A percentile compares a stretch with the other conserved stretches of the same genome.
Conservation (phyloP, 1,284 basidiomycete genomes). For the Chalciporus sp. region DNA sequence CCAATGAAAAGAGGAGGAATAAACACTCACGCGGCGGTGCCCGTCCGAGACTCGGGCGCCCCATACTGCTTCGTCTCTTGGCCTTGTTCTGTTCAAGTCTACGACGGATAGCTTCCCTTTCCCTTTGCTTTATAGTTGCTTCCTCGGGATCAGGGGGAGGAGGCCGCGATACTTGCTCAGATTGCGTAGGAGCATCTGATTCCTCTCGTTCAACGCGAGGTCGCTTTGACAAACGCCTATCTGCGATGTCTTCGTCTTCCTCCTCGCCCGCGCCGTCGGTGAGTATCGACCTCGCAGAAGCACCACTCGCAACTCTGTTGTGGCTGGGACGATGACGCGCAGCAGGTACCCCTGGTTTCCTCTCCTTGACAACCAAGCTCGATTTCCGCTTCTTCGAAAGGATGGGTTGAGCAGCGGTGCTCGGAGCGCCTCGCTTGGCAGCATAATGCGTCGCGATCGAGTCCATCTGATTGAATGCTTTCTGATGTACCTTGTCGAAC, state of each 20-base stretch:
- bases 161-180: not conserved
- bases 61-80: constrained; percentile 65
- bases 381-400: constrained; percentile 45
- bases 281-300: constrained; percentile 47
- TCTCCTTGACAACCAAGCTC: constrained; percentile 45
- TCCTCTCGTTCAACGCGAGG: constrained; percentile 39
- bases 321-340: constrained; percentile 30
- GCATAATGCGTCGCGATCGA: constrained; percentile 67
- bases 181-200: constrained; percentile 19
- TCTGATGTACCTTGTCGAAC: constrained; percentile 65
- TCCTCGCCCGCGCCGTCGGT: constrained; percentile 61
- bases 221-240: constrained; percentile 42
- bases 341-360: constrained; percentile 37
- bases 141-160: constrained; percentile 26
- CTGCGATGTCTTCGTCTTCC: constrained; percentile 41
- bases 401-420: constrained; percentile 16
- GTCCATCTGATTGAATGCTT: constrained; percentile 74
- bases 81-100: constrained; percentile 65
- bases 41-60: constrained; percentile 43
- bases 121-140: constrained; percentile 44
- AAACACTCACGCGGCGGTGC: constrained; percentile 41
- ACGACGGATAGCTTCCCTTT: constrained; percentile 60
- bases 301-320: constrained; percentile 39
- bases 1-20: not conserved
- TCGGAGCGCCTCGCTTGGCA: constrained; percentile 42